These are phyloP conservation scores for Coniochaeta hoffmannii DNA, from an alignment of 2,329 filamentous ascomycete species.

Conservation along the genomic window DNA sequence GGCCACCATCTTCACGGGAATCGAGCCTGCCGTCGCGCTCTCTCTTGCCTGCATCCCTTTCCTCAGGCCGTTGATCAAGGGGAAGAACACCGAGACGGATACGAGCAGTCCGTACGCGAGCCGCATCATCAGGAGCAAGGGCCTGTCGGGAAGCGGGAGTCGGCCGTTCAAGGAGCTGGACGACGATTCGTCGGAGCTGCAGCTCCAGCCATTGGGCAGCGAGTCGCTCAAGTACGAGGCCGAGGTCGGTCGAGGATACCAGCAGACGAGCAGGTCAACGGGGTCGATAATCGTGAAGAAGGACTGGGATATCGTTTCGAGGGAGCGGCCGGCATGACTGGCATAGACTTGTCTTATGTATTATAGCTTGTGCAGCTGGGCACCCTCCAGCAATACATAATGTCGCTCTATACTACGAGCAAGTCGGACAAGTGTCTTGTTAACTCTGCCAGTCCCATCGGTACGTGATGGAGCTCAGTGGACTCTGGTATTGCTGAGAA, in stretches of 20 bases:
- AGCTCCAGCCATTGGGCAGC: background rate
- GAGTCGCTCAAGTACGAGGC: background rate
- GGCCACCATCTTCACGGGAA: conserved; percentile 25
- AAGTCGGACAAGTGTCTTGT: no score
- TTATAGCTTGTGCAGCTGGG: no score
- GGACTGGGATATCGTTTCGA: background rate
- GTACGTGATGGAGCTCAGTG: no score
- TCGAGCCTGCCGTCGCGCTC: conserved; percentile 22
- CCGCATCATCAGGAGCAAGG: background rate
- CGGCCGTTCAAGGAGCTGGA: background rate
- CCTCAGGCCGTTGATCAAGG: conserved; percentile 27
- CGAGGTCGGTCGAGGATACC: background rate
- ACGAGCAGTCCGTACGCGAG: background rate
- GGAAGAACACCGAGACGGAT: background rate
- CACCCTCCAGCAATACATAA: no score
- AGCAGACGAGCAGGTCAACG: no score
- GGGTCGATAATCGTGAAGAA: no score
- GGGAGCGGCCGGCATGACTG: no score
- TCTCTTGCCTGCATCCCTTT: conserved; percentile 29
- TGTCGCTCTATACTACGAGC: no score
- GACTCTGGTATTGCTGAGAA: no score
- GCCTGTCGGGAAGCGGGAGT: background rate
- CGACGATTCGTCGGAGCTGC: background rate
- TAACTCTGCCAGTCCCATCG: no score
- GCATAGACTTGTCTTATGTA: no score